phyloP scores from a whole-genome alignment of 169 alveolate species.

The Perkinsus chesapeaki region DNA sequence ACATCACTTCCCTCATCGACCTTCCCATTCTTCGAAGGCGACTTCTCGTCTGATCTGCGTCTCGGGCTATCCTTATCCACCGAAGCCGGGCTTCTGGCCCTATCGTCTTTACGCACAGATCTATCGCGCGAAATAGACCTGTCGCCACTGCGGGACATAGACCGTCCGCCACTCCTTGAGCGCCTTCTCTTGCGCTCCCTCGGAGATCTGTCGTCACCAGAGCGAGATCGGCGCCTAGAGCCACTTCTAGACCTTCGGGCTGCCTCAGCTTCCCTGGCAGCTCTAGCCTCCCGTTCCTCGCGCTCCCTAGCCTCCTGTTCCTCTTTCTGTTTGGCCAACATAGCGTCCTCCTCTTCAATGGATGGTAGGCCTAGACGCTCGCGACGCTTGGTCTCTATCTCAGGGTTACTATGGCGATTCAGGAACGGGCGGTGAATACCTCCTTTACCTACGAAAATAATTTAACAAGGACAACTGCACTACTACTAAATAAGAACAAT shows the following conservation, averaged over 20 bases:
- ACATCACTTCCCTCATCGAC: neutral
- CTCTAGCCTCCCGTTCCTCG: neutral
- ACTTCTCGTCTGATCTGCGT: neutral
- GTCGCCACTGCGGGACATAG: neutral
- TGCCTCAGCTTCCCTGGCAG: neutral
- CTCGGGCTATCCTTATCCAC: neutral
- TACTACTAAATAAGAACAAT: too few relatives aligned
- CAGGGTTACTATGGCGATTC: neutral
- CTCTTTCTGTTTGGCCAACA: neutral
- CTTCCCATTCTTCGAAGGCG: neutral
- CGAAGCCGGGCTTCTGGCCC: neutral
- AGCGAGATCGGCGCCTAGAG: neutral
- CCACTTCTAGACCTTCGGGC: neutral
- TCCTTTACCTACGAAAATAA: neutral
- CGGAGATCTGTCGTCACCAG: neutral
- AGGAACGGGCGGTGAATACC: neutral
- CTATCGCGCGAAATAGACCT: neutral
- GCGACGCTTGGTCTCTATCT: neutral
- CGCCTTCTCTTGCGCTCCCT: slow-evolving; percentile 2
- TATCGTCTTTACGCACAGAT: neutral
- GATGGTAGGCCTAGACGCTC: neutral
- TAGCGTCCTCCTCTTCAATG: neutral
- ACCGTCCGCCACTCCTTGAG: neutral
- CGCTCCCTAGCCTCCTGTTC: neutral
- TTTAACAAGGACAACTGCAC: neutral